Conservation (phyloP, 306 rosid genomes). For the Medicago ruthenica region DNA sequence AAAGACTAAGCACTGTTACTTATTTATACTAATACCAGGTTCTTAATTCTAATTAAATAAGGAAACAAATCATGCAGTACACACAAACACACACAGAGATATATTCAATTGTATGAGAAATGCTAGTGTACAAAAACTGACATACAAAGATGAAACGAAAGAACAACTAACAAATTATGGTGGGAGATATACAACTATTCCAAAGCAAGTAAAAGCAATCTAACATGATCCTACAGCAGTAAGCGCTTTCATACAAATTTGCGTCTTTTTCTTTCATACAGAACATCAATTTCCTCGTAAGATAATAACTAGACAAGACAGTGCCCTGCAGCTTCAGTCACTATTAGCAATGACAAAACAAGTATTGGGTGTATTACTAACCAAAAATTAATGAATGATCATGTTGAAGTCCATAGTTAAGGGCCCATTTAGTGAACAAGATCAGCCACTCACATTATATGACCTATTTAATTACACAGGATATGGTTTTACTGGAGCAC, state of each 20-base stretch:
- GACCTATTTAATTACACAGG: slow-evolving; percentile 20
- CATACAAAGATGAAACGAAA: background rate
- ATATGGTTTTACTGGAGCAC: slow-evolving; percentile 6
- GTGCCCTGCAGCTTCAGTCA: slow-evolving; percentile 16
- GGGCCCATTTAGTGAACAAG: background rate
- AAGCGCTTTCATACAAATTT: background rate
- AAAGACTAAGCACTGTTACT: background rate
- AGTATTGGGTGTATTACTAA: background rate
- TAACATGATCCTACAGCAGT: background rate
- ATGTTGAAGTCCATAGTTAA: background rate
- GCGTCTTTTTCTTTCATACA: background rate
- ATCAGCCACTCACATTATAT: background rate
- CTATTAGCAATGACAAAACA: slow-evolving; percentile 28
- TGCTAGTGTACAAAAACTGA: background rate
- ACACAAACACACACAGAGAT: background rate
- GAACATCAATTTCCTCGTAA: background rate
- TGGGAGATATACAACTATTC: background rate
- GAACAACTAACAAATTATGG: background rate
- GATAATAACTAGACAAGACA: slow-evolving; percentile 4
- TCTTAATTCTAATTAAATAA: background rate
- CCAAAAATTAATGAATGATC: background rate
- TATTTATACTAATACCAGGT: background rate
- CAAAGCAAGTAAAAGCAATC: background rate
- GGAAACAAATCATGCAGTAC: background rate
- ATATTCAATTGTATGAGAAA: background rate